Evolutionary conservation across 1,284 basidiomycete genomes (phyloP), one percentile per base, ranked within the genome.

Genomic region (Bjerkandera adusta): DNA sequence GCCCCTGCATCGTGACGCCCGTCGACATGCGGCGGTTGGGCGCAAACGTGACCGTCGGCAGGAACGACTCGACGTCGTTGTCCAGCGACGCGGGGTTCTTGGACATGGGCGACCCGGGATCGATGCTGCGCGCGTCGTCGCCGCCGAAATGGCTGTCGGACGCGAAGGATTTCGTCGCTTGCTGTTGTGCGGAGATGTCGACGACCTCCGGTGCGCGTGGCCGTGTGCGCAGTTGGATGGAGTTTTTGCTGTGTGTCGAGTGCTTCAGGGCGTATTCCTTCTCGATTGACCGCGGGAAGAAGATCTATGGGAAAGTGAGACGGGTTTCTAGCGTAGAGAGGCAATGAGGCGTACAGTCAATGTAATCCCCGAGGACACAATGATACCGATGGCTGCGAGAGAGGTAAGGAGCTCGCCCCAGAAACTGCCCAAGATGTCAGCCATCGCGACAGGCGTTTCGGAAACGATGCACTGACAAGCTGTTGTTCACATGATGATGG

Each of bases 241-340:
- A 35, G 3, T 22, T 30, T 16, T 40, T 16, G 30, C 56, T 55
- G 29, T 57, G 56, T 24, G 54, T 53, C 2, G 60, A 49, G 11
- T 50, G 41, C 38, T 56, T 56, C 5, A 47, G 47, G 6, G 43
- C 41, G 38, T 59, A 47, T 63, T 87, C 85, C 34, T 70, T 68
- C 60, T 84, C 76, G 42, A 81, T 72, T 2, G 81, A 84, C 20
- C 86, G 82, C 25, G 86, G 85, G 66, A 89, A 89, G 71, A 89
- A 89, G 24, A 89, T 85, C 84, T 86, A 51, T 26, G 47, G 6
- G 34, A 22, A 40, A 20, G 26, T 13, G 37, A 15, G 24, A 18
- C n/a, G 38, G 20, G 26, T 25, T 27, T 30, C 20, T 29, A 20
- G 18, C n/a, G 12, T 21, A 4, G 35, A 30, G 20, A 11, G 29